Evolutionary conservation across 75 land plant species (phyloP).

Genomic region (Chamaecyparis obtusa): DNA sequence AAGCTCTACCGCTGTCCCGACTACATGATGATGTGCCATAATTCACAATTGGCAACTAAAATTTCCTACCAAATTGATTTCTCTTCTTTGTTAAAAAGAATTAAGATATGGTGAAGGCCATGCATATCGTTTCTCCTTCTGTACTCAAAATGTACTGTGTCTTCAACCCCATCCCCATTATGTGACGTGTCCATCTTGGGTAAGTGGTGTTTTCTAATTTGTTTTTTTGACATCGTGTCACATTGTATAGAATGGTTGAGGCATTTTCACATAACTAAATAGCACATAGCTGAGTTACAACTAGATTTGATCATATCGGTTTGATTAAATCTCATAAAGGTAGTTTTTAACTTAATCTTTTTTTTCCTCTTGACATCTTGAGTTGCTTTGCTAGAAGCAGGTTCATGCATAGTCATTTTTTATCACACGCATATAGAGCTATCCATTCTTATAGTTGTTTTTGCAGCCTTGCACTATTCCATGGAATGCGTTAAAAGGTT

Average conservation of each 20-base stretch:
- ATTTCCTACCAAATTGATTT: neutral
- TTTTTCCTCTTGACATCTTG: neutral
- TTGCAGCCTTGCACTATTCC: neutral
- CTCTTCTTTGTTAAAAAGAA: neutral
- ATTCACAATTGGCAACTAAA: neutral
- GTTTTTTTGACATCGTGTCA: neutral
- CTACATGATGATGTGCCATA: neutral
- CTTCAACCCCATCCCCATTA: too few species aligned
- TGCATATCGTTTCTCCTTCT: too few species aligned
- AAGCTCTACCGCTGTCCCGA: constrained; percentile 9
- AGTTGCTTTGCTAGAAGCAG: neutral
- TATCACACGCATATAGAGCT: neutral
- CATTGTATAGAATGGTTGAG: neutral
- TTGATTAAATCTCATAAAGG: neutral
- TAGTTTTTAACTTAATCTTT: neutral
- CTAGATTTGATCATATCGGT: neutral
- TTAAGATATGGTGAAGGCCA: too few species aligned
- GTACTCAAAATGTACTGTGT: too few species aligned
- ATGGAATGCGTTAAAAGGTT: neutral
- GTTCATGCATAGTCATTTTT: neutral
- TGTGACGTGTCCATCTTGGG: too few species aligned
- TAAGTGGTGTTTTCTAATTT: too few species aligned
- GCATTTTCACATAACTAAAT: neutral
- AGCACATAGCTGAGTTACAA: neutral
- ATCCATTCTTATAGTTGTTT: neutral